Evolutionary conservation across 192 early-diverging fungal genomes (phyloP).

Genomic region (Mortierella antarctica): DNA sequence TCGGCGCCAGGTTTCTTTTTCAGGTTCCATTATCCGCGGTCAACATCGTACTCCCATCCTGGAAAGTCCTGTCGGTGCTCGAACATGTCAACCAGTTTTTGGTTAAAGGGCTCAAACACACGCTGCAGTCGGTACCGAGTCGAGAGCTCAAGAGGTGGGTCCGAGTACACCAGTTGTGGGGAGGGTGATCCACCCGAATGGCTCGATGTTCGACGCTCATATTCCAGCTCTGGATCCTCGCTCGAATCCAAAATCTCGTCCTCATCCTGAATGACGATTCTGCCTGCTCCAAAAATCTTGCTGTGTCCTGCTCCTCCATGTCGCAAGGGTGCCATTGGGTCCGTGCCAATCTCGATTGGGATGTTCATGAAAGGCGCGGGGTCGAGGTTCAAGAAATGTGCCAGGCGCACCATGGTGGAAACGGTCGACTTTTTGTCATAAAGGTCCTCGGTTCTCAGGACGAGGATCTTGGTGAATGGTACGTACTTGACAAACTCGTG

Average conservation of each 20-base stretch:
- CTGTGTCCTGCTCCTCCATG: conserved; percentile 37
- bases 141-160: conserved; percentile 53
- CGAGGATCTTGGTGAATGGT: conserved; percentile 51
- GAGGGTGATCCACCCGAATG: conserved; percentile 3
- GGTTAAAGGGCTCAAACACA: conserved; percentile 59
- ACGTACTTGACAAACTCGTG: conserved; percentile 53
- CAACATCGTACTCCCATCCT: conserved; percentile 66
- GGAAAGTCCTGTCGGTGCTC: conserved; percentile 57
- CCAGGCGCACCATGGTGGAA: conserved; percentile 46
- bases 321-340: conserved; percentile 46
- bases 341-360: conserved; percentile 47
- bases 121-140: conserved; percentile 61
- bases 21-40: conserved; percentile 48
- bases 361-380: conserved; percentile 48
- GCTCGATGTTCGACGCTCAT: conserved; percentile 7
- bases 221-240: conserved; percentile 34
- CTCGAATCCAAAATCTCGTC: conserved; percentile 17
- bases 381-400: conserved; percentile 48
- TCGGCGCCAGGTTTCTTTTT: neutral
- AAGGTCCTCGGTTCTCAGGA: conserved; percentile 45
- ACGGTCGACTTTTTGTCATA: conserved; percentile 47
- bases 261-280: conserved; percentile 37
- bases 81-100: conserved; percentile 58
- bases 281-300: conserved; percentile 24
- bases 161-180: conserved; percentile 13